A percentile compares a stretch with the other conserved stretches of the same genome.
Evolutionary conservation across 495 filamentous ascomycete species (phyloP).

Genomic region (Aspergillus wentii): DNA sequence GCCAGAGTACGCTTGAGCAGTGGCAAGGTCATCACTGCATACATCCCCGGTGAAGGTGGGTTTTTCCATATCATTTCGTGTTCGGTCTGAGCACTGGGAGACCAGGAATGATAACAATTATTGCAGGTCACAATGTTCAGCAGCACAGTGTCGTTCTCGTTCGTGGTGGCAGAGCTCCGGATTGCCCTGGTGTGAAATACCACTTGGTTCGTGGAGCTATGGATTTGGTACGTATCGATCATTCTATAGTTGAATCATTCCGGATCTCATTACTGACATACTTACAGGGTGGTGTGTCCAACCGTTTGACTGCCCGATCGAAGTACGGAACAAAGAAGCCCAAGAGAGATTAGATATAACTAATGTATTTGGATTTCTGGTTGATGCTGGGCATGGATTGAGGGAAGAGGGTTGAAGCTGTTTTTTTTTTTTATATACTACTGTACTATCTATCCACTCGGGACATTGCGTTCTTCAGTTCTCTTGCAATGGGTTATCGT

Average conservation of each 20-base stretch:
- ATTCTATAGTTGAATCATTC: not conserved
- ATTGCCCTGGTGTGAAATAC: slow-evolving; percentile 98
- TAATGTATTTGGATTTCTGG: no score
- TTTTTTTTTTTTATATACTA: no score
- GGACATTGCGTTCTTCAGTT: no score
- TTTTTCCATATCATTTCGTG: slow-evolving; percentile 8
- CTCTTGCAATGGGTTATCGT: no score
- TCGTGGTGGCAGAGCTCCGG: slow-evolving; percentile 83
- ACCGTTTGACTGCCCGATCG: slow-evolving; percentile 73
- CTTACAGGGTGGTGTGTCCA: slow-evolving; percentile 80
- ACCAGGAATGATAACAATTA: not conserved
- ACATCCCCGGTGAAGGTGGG: slow-evolving; percentile 92
- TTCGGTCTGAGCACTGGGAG: not conserved
- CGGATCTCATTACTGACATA: slow-evolving; percentile 13
- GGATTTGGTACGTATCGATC: slow-evolving; percentile 76
- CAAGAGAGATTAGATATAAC: slow-evolving; percentile 58
- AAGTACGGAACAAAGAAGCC: slow-evolving; percentile 99
- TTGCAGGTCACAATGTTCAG: slow-evolving; percentile 89
- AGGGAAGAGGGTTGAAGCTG: no score
- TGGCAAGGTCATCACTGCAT: slow-evolving; percentile 80
- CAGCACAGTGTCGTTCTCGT: slow-evolving; percentile 97
- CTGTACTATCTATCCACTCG: no score
- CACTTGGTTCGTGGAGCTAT: slow-evolving; percentile 85
- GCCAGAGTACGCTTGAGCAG: slow-evolving; percentile 83
- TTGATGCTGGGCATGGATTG: no score